Evolutionary conservation across 768 basidiomycete species (phyloP), one percentile per base, ranked within the genome.

Genomic region (Psilocybe cyanescens): DNA sequence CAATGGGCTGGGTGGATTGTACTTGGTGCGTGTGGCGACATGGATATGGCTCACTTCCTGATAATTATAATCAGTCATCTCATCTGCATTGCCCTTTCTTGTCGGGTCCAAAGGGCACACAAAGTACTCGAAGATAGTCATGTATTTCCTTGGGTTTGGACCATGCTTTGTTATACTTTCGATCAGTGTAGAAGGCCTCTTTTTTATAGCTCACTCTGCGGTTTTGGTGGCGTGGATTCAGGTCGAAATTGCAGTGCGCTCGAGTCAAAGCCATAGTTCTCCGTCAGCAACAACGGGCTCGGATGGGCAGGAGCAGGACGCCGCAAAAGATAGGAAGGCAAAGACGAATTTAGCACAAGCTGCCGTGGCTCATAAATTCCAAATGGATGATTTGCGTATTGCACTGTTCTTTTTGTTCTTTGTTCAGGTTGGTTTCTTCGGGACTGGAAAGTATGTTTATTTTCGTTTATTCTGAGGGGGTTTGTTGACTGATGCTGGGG

Each of bases 341-440:
- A 70, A 65, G 56, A 68, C 67, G 53, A 57, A 51, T 3, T 33
- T 55, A 57, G 48, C 58, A 60, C 52, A 59, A 39, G 49, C 47
- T 28, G 52, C 48, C 19, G 12, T 44, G 12, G 65, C 65, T 19
- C 83, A 85, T 67, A 67, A 71, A n/a, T 84, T 87, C 70, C 79
- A 75, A 62, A 72, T 74, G 39, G 88, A 89, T 41, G 89, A 93
- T 60, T 71, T 93, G 11, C 76, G 93, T 51, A 86, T 91, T 56
- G 91, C 89, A 0, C 64, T 94, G 19, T 91, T 93, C 71, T 94
- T 94, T 75, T 73, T 95, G 61, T 92, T 92, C 72, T 93, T 95
- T 65, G 88, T 94, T 6, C 93, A 95, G 67, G 84, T 92, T 45
- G 93, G 87, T 2, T 94, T 94, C 74, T 94, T 93, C 69, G 92